These are phyloP conservation scores for Clavispora fructus DNA, from an alignment of 805 yeast species.

Conservation along the genomic window DNA sequence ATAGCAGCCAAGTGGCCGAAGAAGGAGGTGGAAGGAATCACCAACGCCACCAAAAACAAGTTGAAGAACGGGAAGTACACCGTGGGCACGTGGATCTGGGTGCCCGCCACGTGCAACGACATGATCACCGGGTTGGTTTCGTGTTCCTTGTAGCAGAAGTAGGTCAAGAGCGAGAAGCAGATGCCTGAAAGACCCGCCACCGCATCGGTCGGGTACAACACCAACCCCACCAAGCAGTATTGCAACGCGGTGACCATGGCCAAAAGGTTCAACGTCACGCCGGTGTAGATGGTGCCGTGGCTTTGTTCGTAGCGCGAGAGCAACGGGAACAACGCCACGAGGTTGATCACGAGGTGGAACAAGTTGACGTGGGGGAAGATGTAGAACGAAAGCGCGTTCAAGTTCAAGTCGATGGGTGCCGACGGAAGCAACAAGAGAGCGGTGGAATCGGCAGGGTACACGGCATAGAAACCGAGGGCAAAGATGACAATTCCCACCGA, in stretches of 20 bases:
- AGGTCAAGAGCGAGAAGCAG: conserved; percentile 63
- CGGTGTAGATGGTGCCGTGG: conserved; percentile 85
- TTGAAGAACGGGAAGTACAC: conserved; percentile 49
- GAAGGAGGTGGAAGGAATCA: conserved; percentile 65
- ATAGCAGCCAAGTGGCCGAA: conserved; percentile 71
- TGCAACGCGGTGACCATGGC: conserved; percentile 67
- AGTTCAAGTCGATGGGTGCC: conserved; percentile 42
- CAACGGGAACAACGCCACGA: conserved; percentile 52
- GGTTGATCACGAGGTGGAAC: conserved; percentile 58
- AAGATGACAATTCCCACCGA: conserved; percentile 59
- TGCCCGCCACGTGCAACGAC: conserved; percentile 24
- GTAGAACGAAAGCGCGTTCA: conserved; percentile 61
- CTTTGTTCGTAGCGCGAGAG: conserved; percentile 60
- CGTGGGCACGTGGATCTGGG: conserved; percentile 51
- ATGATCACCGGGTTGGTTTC: conserved; percentile 35
- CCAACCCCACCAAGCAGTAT: conserved; percentile 47
- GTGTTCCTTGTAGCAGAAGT: conserved; percentile 47
- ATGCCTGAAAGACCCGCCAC: conserved; percentile 72
- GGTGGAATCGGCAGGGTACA: conserved; percentile 17
- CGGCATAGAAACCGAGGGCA: conserved; percentile 39
- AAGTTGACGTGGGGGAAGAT: conserved; percentile 63
- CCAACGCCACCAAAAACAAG: conserved; percentile 43
- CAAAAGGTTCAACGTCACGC: conserved; percentile 65
- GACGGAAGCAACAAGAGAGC: conserved; percentile 33
- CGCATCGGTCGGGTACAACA: conserved; percentile 47